A percentile compares a stretch with the other conserved stretches of the same genome.
Conservation (phyloP, 2,329 filamentous ascomycete genomes). For the Xylaria sp. region DNA sequence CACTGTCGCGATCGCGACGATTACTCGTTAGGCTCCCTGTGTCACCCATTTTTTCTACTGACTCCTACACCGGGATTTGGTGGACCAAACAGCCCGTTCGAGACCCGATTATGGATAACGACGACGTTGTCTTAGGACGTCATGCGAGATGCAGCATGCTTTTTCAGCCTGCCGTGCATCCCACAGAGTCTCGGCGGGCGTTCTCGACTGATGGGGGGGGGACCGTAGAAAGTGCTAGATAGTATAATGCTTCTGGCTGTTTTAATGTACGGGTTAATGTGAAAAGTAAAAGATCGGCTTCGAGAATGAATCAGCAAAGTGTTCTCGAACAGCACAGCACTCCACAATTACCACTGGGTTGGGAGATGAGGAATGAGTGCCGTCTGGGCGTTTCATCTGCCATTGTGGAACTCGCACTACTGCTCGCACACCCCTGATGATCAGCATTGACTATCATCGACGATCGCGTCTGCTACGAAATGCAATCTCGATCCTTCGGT, state of each 20-base stretch:
- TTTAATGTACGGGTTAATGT: too few relatives aligned
- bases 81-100: slow-evolving; percentile 18
- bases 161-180: too few relatives aligned
- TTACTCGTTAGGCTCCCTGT: too few relatives aligned
- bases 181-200: background rate
- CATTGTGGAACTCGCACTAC: background rate
- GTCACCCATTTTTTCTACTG: background rate
- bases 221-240: too few relatives aligned
- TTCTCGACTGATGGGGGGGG: too few relatives aligned
- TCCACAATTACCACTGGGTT: slow-evolving; percentile 21
- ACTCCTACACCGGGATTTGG: background rate
- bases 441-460: slow-evolving; percentile 16
- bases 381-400: slow-evolving; percentile 21
- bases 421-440: slow-evolving; percentile 11
- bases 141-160: too few relatives aligned
- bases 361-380: slow-evolving; percentile 10
- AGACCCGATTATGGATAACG: slow-evolving; percentile 2
- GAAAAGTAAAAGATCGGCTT: background rate
- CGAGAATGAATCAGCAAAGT: background rate
- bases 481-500: slow-evolving; percentile 16
- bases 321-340: slow-evolving; percentile 20
- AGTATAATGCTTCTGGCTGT: too few relatives aligned
- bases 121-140: background rate
- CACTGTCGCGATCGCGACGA: too few relatives aligned
- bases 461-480: background rate